Percentiles rank a stretch among this genome's conserved stretches.
Evolutionary conservation across 768 basidiomycete genomes (phyloP).

Genomic region (Cubamyces lactineus): DNA sequence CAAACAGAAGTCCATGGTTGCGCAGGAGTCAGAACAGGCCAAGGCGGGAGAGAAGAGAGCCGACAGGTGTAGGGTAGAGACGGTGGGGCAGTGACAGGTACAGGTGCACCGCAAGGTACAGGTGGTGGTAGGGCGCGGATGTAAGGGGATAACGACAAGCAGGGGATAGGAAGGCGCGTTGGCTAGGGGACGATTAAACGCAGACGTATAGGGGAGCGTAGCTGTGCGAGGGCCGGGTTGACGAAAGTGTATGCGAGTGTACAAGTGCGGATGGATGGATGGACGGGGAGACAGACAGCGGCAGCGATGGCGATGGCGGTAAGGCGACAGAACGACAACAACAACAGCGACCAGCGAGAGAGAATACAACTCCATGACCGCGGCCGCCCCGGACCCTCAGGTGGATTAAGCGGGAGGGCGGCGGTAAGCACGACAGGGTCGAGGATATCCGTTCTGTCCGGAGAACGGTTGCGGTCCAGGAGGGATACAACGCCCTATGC

Average conservation of each 20-base stretch:
- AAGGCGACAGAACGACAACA: background rate
- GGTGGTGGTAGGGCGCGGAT: background rate
- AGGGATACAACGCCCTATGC: background rate
- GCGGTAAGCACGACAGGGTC: background rate
- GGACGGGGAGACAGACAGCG: slow-evolving; percentile 7
- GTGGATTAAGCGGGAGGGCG: background rate
- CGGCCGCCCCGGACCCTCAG: background rate
- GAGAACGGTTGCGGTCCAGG: background rate
- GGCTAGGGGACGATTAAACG: slow-evolving; percentile 10
- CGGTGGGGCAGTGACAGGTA: slow-evolving; percentile 3
- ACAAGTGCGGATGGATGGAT: background rate
- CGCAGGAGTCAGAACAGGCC: background rate
- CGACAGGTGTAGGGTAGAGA: slow-evolving; percentile 1
- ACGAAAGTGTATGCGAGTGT: slow-evolving; percentile 11
- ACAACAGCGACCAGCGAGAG: slow-evolving; percentile 1
- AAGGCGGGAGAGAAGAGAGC: background rate
- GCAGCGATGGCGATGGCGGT: slow-evolving; percentile 1
- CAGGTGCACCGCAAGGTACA: background rate
- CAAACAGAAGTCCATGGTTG: slow-evolving; percentile 4
- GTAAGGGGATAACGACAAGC: background rate
- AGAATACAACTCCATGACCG: background rate
- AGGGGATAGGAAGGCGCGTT: background rate
- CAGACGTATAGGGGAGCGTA: background rate
- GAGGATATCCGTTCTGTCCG: background rate
- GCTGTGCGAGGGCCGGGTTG: slow-evolving; percentile 4